Percentiles rank a stretch among this genome's conserved stretches.
Evolutionary conservation across 2,329 filamentous ascomycete genomes (phyloP).

Genomic region (Helotiales sp.): DNA sequence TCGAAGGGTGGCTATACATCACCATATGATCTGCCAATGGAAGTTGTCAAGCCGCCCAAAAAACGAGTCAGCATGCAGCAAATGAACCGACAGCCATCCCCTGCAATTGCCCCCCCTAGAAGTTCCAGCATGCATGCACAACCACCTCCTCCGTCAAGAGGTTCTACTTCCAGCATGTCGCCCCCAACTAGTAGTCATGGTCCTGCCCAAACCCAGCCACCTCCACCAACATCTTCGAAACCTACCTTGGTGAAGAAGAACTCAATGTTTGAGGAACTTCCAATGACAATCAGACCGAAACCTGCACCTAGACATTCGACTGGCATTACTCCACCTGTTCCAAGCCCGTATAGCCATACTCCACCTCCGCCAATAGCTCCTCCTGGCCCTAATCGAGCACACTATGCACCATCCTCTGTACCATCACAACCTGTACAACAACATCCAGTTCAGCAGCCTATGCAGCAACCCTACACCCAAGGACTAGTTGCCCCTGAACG

Average conservation of each 20-base stretch:
- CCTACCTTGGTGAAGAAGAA: conserved; percentile 26
- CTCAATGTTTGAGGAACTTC: conserved; percentile 75
- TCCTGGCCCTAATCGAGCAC: conserved; percentile 6
- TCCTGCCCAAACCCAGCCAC: not conserved
- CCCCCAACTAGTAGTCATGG: conserved; percentile 23
- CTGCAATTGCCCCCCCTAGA: conserved; percentile 32
- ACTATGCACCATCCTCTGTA: conserved; percentile 10
- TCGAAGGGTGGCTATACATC: conserved; percentile 90
- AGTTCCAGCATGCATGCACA: conserved; percentile 30
- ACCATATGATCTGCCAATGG: conserved; percentile 92
- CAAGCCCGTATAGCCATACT: conserved; percentile 20
- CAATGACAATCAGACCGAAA: conserved; percentile 60
- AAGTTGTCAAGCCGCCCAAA: conserved; percentile 72
- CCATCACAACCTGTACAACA: conserved; percentile 14
- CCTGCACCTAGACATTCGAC: conserved; percentile 53
- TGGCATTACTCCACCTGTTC: conserved; percentile 24
- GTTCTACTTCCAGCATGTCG: conserved; percentile 22
- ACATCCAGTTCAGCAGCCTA: conserved; percentile 17
- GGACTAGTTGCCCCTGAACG: conserved; percentile 34
- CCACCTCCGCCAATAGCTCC: conserved; percentile 14
- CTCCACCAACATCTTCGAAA: not conserved
- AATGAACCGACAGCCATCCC: conserved; percentile 23
- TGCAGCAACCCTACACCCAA: conserved; percentile 12
- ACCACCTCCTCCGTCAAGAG: conserved; percentile 22
- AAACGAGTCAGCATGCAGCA: conserved; percentile 60